A percentile compares a stretch with the other conserved stretches of the same genome.
These are phyloP conservation scores for Debaryomyces psychrophilus DNA, from an alignment of 1,139 yeast species.

Conservation along the genomic window DNA sequence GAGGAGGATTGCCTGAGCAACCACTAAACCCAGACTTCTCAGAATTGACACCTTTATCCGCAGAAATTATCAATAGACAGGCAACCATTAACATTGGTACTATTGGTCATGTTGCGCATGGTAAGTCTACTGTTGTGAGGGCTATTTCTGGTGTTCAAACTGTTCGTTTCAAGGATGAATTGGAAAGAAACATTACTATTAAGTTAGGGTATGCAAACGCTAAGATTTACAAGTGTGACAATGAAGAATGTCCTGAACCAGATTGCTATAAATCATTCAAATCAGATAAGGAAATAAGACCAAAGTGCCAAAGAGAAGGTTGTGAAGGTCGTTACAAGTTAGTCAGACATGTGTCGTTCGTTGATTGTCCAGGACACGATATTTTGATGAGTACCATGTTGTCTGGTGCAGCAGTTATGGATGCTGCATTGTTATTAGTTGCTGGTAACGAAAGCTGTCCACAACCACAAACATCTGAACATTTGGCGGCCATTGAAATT, in stretches of 20 bases:
- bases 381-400: conserved; percentile 99
- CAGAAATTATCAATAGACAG: conserved; percentile 96
- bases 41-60: conserved; percentile 79
- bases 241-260: conserved; percentile 87
- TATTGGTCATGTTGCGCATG: conserved; percentile 99
- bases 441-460: conserved; percentile 99
- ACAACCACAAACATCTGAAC: conserved; percentile 99
- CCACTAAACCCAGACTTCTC: conserved; percentile 85
- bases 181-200: conserved; percentile 98
- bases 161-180: conserved; percentile 96
- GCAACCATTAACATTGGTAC: conserved; percentile 99
- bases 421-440: conserved; percentile 92
- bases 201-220: conserved; percentile 99
- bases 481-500: conserved; percentile 98
- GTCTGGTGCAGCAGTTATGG: conserved; percentile 99
- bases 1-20: conserved; percentile 97
- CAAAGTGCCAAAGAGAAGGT: conserved; percentile 86
- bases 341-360: conserved; percentile 96
- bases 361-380: conserved; percentile 99
- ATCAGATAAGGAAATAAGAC: conserved; percentile 91
- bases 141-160: conserved; percentile 99
- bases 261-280: conserved; percentile 93
- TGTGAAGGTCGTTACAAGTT: conserved; percentile 83
- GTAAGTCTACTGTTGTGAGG: conserved; percentile 97
- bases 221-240: conserved; percentile 91